Percentiles rank a stretch among this genome's conserved stretches.
Evolutionary conservation across 2,329 filamentous ascomycete species (phyloP).

Genomic region (Atkinsonella hypoxylon): DNA sequence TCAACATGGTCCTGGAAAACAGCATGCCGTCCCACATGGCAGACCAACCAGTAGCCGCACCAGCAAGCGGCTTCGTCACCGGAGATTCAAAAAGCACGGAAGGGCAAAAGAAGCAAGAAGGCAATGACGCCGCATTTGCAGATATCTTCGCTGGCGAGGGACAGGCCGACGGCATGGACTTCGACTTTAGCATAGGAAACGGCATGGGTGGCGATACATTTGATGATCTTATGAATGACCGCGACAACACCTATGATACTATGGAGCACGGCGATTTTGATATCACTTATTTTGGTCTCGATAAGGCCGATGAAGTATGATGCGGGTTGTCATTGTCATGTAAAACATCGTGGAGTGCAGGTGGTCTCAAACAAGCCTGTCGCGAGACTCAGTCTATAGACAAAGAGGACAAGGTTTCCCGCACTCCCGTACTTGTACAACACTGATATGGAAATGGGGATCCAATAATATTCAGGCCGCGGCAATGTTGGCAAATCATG

Average conservation of each 20-base stretch:
- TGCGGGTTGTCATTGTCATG: background rate
- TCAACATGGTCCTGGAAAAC: conserved; percentile 17
- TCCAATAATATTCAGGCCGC: too few species aligned
- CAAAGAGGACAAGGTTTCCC: too few species aligned
- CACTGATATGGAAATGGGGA: too few species aligned
- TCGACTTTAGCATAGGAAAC: conserved; percentile 18
- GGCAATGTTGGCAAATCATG: too few species aligned
- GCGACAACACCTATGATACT: conserved; percentile 27
- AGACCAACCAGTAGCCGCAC: conserved; percentile 8
- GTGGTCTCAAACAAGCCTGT: too few species aligned
- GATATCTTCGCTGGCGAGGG: conserved; percentile 36
- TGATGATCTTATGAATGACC: conserved; percentile 36
- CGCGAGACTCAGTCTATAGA: too few species aligned
- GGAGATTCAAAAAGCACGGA: conserved; percentile 9
- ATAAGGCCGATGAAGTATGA: conserved; percentile 14
- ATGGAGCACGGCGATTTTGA: conserved; percentile 36
- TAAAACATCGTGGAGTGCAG: too few species aligned
- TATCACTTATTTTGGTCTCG: conserved; percentile 32
- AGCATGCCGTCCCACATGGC: conserved; percentile 16
- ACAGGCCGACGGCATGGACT: conserved; percentile 26
- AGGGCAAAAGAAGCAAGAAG: conserved; percentile 17
- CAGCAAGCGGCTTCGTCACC: conserved; percentile 6
- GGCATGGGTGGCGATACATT: conserved; percentile 29
- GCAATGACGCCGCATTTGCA: conserved; percentile 22
- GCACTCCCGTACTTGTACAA: too few species aligned